Percentiles rank a stretch among this genome's conserved stretches.
Conservation (phyloP, 257 asterid genomes). For the Plantago elongata region DNA sequence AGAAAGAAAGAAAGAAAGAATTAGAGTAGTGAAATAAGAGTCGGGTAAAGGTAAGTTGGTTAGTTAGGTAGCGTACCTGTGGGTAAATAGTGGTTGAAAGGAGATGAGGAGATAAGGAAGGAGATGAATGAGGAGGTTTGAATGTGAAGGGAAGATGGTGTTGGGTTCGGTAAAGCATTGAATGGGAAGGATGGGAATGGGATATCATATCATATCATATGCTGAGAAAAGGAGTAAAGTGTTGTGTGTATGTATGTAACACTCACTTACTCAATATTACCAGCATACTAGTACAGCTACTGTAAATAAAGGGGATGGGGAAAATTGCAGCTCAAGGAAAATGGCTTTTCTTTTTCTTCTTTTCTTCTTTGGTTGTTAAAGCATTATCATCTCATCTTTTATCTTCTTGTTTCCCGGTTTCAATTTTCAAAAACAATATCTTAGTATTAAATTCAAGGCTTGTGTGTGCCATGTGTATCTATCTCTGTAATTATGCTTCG, state of each 20-base stretch:
- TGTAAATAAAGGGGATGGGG: no score
- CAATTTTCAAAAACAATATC: no score
- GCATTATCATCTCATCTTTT: not conserved
- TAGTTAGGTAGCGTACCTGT: no score
- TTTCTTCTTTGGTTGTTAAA: not conserved
- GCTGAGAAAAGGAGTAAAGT: not conserved
- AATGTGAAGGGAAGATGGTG: conserved; percentile 45
- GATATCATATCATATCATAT: conserved; percentile 3
- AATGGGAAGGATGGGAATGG: conserved; percentile 24
- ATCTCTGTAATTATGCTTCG: not conserved
- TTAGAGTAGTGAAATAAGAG: not conserved
- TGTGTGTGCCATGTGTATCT: not conserved
- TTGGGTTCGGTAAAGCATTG: conserved; percentile 84
- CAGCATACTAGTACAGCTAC: no score
- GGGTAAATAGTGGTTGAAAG: conserved; percentile 15
- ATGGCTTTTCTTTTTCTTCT: not conserved
- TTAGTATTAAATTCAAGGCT: no score
- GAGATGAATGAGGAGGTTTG: conserved; percentile 25
- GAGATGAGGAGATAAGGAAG: conserved; percentile 23
- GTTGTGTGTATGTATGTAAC: no score
- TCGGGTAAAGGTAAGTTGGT: no score
- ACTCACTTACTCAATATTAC: no score
- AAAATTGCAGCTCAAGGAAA: no score
- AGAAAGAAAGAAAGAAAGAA: not conserved
- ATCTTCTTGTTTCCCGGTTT: not conserved